These are phyloP conservation scores for Thielaviopsis populi DNA, from an alignment of 2,329 filamentous ascomycete species.

Conservation along the genomic window DNA sequence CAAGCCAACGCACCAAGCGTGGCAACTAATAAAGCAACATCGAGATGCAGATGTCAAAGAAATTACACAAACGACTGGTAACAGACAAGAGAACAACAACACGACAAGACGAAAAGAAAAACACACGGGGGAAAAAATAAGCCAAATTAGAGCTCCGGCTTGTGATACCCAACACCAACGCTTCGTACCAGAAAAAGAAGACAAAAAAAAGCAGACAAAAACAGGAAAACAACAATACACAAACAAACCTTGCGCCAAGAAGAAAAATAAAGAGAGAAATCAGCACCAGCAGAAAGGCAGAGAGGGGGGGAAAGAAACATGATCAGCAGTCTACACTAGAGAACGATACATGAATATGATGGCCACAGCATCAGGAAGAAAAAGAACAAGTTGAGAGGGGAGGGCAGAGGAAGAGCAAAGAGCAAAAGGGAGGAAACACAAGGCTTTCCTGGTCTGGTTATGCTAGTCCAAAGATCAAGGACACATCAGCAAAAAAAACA, in stretches of 20 bases:
- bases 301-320: neutral
- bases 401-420: neutral
- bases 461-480: neutral
- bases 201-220: neutral
- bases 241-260: slow-evolving; percentile 5
- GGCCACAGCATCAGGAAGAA: neutral
- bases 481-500: neutral
- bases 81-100: neutral
- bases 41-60: neutral
- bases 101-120: neutral
- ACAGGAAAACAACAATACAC: neutral
- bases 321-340: slow-evolving; percentile 7
- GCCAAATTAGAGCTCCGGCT: neutral
- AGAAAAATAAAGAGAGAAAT: neutral
- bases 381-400: neutral
- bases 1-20: neutral
- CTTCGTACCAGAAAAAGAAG: neutral
- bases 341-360: slow-evolving; percentile 5
- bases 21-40: neutral
- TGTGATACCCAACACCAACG: slow-evolving; percentile 10
- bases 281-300: neutral
- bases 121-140: neutral
- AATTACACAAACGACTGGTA: neutral
- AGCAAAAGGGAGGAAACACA: neutral
- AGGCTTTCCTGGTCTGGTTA: neutral